Evolutionary conservation across 495 filamentous ascomycete species (phyloP).

Genomic region (Aspergillus carlsbadensis): DNA sequence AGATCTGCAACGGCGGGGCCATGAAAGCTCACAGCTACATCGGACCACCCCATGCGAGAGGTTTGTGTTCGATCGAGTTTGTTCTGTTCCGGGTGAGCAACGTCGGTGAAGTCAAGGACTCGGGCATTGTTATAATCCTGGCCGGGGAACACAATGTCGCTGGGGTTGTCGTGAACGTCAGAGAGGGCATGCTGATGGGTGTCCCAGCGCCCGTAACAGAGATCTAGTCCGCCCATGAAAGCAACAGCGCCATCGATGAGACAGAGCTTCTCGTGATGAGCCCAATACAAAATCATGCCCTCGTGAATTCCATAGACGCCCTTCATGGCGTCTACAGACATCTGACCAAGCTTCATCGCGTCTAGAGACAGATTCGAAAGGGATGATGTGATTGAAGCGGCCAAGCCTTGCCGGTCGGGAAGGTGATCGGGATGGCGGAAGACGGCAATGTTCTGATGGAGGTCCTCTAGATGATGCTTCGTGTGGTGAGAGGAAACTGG

Average conservation of each 20-base stretch:
- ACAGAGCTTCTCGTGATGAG: conserved; percentile 93
- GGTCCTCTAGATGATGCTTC: conserved; percentile 72
- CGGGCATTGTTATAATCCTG: conserved; percentile 96
- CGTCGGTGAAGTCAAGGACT: conserved; percentile 83
- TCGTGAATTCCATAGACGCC: conserved; percentile 78
- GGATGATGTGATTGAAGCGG: conserved; percentile 47
- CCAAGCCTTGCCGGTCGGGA: conserved; percentile 62
- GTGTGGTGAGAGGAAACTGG: conserved; percentile 81
- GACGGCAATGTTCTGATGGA: conserved; percentile 86
- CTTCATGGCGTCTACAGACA: conserved; percentile 67
- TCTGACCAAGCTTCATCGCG: conserved; percentile 51
- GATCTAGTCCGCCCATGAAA: conserved; percentile 78
- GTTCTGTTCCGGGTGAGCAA: conserved; percentile 80
- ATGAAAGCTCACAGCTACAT: conserved; percentile 78
- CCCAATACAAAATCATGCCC: conserved; percentile 87
- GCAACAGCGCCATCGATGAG: conserved; percentile 75
- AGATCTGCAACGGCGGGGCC: conserved; percentile 80
- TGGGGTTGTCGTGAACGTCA: conserved; percentile 80
- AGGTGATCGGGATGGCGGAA: conserved; percentile 92
- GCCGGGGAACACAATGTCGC: conserved; percentile 76
- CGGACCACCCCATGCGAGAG: conserved; percentile 93
- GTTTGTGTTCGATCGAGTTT: conserved; percentile 76
- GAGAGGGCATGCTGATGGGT: conserved; percentile 74
- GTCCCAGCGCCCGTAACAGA: conserved; percentile 67
- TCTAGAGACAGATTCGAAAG: conserved; percentile 53